Conservation (phyloP, 2,329 filamentous ascomycete species). For the Graphium sp. region DNA sequence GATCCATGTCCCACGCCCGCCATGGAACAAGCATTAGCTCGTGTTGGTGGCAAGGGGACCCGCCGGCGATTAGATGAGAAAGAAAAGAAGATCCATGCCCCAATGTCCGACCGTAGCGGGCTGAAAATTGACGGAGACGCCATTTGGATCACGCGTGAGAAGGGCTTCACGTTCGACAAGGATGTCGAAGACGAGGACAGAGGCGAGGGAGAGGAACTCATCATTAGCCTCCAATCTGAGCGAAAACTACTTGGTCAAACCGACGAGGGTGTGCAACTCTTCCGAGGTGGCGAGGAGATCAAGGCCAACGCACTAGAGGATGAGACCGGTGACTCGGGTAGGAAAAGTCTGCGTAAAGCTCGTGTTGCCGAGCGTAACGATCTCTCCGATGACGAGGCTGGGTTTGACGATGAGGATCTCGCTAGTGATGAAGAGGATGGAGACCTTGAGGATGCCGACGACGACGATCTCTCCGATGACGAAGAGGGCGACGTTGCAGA, state of each 20-base stretch:
- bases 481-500: conserved; percentile 36
- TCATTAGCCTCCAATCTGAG: conserved; percentile 75
- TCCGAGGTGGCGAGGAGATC: conserved; percentile 59
- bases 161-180: conserved; percentile 59
- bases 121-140: conserved; percentile 94
- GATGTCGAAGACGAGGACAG: conserved; percentile 53
- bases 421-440: conserved; percentile 15
- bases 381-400: conserved; percentile 36
- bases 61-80: conserved; percentile 80
- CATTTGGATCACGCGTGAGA: conserved; percentile 67
- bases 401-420: conserved; percentile 28
- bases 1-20: conserved; percentile 91
- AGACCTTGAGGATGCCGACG: conserved; percentile 31
- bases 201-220: conserved; percentile 89
- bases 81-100: conserved; percentile 89
- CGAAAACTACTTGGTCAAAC: conserved; percentile 67
- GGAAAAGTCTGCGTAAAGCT: conserved; percentile 40
- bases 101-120: conserved; percentile 95
- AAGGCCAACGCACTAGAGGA: conserved; percentile 34
- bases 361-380: conserved; percentile 44
- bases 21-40: conserved; percentile 75
- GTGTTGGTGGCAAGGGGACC: conserved; percentile 66
- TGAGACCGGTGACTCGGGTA: conserved; percentile 36
- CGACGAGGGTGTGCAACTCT: conserved; percentile 70
- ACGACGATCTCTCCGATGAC: conserved; percentile 33